Evolutionary conservation across 495 filamentous ascomycete species (phyloP).

Genomic region (Neurospora sp.): DNA sequence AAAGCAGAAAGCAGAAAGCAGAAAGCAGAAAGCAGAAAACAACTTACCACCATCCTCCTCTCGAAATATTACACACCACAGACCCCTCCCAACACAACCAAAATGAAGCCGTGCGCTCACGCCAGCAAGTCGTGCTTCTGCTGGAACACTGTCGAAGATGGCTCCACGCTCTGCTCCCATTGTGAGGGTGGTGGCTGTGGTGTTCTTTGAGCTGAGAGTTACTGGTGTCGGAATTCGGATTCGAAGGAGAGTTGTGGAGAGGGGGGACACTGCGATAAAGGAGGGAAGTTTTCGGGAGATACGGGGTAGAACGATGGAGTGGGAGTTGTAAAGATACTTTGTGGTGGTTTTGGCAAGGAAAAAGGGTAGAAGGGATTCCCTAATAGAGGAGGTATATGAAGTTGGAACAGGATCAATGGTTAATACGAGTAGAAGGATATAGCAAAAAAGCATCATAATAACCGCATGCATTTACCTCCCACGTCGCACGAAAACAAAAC

Average conservation of each 20-base stretch:
- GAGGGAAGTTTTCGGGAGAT: neutral
- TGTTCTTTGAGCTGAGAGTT: neutral
- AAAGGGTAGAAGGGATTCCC: neutral
- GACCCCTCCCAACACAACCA: neutral
- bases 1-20: neutral
- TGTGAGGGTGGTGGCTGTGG: neutral
- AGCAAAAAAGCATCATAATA: neutral
- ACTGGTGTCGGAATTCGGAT: neutral
- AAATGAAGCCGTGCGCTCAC: neutral
- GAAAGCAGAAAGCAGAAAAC: neutral
- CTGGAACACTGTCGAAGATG: neutral
- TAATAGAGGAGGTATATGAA: neutral
- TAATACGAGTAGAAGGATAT: neutral
- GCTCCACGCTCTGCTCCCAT: neutral
- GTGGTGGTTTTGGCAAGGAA: neutral
- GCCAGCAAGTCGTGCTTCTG: neutral
- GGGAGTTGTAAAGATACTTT: neutral
- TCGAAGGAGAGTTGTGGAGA: neutral
- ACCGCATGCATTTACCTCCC: neutral
- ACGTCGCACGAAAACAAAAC: neutral
- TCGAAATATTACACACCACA: neutral
- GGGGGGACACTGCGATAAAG: neutral
- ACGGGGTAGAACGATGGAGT: neutral
- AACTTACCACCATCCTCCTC: neutral
- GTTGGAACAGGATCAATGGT: neutral